Percentiles rank a stretch among this genome's conserved stretches.
phyloP scores from a whole-genome alignment of 345 rosid genomes.

The Pistacia integerrima region DNA sequence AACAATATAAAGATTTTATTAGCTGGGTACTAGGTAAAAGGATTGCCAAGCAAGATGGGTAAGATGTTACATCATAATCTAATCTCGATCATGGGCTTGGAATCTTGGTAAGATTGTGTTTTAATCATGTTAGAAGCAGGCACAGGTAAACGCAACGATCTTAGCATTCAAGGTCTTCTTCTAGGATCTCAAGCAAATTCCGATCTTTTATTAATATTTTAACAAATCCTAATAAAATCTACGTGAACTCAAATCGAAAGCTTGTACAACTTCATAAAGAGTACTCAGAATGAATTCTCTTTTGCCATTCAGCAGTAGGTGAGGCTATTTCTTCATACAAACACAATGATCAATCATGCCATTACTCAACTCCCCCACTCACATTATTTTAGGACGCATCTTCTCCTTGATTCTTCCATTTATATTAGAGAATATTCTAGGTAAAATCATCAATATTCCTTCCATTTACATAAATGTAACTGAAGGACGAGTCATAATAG shows the following conservation, averaged over 20 bases:
- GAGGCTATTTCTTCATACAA: neutral
- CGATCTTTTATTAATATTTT: neutral
- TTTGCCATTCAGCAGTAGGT: neutral
- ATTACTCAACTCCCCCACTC: neutral
- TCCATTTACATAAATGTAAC: neutral
- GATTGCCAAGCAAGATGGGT: neutral
- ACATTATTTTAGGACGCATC: neutral
- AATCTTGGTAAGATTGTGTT: conserved; percentile 4
- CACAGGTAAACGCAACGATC: neutral
- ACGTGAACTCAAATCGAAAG: neutral
- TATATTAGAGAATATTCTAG: neutral
- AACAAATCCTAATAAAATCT: neutral
- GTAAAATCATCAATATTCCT: neutral
- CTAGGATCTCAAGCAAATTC: conserved; percentile 4
- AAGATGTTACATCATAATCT: neutral
- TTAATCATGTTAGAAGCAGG: neutral
- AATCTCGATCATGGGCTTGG: neutral
- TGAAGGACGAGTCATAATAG: neutral
- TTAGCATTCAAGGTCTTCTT: neutral
- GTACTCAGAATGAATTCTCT: neutral
- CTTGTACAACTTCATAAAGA: neutral
- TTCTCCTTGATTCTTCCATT: conserved; percentile 13
- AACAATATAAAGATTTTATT: neutral
- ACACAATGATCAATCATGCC: neutral
- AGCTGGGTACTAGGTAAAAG: neutral